Conservation (phyloP, 371 early-diverging fungal genomes). For the Apophysomyces ossiformis region DNA sequence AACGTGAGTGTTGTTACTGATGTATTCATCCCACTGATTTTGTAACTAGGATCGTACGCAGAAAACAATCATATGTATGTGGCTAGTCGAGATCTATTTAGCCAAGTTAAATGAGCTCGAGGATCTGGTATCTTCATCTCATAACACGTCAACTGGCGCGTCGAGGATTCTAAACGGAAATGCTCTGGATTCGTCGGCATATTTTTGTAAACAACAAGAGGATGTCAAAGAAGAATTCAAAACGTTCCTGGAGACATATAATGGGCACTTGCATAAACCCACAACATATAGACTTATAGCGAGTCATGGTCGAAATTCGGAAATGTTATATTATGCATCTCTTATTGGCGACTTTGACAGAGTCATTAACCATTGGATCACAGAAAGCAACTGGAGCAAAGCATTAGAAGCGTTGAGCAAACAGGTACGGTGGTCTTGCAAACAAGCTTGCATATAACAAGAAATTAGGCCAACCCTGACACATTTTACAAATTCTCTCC, state of each 20-base stretch:
- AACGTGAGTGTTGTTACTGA: conserved; percentile 41
- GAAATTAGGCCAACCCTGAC: conserved; percentile 64
- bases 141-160: conserved; percentile 24
- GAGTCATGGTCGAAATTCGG: conserved; percentile 79
- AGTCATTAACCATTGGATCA: conserved; percentile 78
- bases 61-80: conserved; percentile 76
- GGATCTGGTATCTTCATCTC: conserved; percentile 50
- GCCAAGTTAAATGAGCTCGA: conserved; percentile 71
- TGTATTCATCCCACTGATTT: neutral
- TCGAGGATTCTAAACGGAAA: conserved; percentile 6
- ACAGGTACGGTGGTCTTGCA: conserved; percentile 4
- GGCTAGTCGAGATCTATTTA: conserved; percentile 86
- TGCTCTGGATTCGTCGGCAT: conserved; percentile 11
- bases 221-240: conserved; percentile 68
- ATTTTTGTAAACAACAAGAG: conserved; percentile 45
- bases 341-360: conserved; percentile 78
- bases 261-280: conserved; percentile 59
- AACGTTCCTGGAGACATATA: conserved; percentile 67
- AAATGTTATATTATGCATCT: conserved; percentile 76
- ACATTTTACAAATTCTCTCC: conserved; percentile 85
- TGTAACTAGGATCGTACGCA: conserved; percentile 73
- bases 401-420: conserved; percentile 58
- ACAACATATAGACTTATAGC: conserved; percentile 76
- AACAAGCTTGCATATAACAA: neutral
- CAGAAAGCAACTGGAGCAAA: conserved; percentile 66